Evolutionary conservation across 1,284 basidiomycete species (phyloP), one percentile per base, ranked within the genome.

Genomic region (Cryptococcus amylolentus): DNA sequence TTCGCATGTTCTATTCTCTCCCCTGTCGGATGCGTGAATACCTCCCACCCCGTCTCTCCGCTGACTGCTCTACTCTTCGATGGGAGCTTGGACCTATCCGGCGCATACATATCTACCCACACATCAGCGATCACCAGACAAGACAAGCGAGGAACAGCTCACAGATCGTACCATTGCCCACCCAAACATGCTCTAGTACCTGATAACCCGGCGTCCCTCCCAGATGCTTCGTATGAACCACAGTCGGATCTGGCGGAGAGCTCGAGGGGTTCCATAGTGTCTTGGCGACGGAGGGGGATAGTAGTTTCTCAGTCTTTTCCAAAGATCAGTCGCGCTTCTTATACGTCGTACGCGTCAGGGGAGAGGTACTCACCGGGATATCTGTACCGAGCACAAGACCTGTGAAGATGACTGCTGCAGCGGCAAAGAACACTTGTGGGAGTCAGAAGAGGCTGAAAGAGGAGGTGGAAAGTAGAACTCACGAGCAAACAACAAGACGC

Each of bases 121-220:
- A 45, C 8, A 54, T n/a, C 43, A 18, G 20, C 5, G 12, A 37
- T 10, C n/a, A 26, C 26, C 18, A 31, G 9, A 9, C 8, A 14
- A 42, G 41, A 42, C 16, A 42, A 41, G 20, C 16, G 31, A 13
- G 40, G 4, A 9, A 7, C 6, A 42, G 50, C 62, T 54, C 49
- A 65, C 63, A 62, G 35, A 65, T 60, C 10, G 56, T 56, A 14
- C 49, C 39, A 37, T 60, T 45, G 48, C 57, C 47, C 37, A 61
- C 60, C 54, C 61, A 64, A 4, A 64, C 46, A 52, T 67, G 64
- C 27, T 63, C 55, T 35, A 67, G 51, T 1, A 60, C 54, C 43
- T 65, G 56, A 55, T 58, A 63, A 0, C 65, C 65, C 27, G 65
- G 63, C 27, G 58, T 41, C n/a, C 62, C 65, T 8, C 62, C 64